These are phyloP conservation scores for Hippophae gyantsensis DNA, from an alignment of 306 rosid genomes.

Conservation along the genomic window DNA sequence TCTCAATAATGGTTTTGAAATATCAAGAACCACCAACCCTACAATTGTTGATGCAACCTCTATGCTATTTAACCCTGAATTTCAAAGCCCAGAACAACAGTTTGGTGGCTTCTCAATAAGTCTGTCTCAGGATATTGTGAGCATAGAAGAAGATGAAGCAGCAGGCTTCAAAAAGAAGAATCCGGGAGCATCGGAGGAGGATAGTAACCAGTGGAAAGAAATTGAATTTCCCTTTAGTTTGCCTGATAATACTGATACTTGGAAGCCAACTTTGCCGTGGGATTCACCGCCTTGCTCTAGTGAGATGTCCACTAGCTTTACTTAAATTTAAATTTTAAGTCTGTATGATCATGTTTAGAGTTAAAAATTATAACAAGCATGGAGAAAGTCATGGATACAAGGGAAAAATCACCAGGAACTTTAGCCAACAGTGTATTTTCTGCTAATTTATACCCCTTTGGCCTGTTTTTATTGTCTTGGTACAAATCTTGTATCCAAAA, in stretches of 20 bases:
- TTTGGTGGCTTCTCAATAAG: constrained; percentile 33
- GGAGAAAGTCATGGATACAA: too few species aligned
- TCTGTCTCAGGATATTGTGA: constrained; percentile 30
- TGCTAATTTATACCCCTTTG: too few species aligned
- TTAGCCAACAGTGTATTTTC: too few species aligned
- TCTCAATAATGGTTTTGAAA: constrained; percentile 26
- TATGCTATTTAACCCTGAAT: constrained; percentile 26
- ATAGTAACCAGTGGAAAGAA: constrained; percentile 34
- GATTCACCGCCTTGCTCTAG: constrained; percentile 41
- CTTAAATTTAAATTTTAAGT: constrained; percentile 21
- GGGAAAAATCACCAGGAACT: too few species aligned
- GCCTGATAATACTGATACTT: constrained; percentile 44
- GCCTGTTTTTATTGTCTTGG: too few species aligned
- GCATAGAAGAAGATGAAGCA: constrained; percentile 12
- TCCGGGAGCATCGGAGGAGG: constrained; percentile 2
- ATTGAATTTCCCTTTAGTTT: constrained; percentile 55
- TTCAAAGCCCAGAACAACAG: constrained; percentile 40
- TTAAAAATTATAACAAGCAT: too few species aligned
- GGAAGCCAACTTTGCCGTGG: constrained; percentile 40
- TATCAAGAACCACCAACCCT: constrained; percentile 27
- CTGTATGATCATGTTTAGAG: too few species aligned
- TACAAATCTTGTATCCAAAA: too few species aligned
- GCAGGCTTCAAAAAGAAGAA: constrained; percentile 15
- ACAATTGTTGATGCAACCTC: constrained; percentile 26
- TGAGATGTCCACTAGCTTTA: constrained; percentile 46